Percentiles rank a stretch among this genome's conserved stretches.
Evolutionary conservation across 768 basidiomycete genomes (phyloP).

Genomic region (Podaxis mareebaensis): DNA sequence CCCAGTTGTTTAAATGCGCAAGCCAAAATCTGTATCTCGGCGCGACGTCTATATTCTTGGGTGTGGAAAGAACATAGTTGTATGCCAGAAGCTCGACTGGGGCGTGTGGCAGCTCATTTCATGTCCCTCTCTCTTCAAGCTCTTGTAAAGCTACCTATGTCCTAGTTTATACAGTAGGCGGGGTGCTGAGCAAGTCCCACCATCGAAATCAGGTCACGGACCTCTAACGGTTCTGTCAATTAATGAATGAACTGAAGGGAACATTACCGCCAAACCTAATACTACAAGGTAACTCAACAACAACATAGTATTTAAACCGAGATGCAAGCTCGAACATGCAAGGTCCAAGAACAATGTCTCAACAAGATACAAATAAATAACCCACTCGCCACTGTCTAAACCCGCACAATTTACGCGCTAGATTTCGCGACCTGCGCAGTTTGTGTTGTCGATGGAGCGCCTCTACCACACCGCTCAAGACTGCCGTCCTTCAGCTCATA

Average conservation of each 20-base stretch:
- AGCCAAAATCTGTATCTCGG: background rate
- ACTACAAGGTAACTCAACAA: background rate
- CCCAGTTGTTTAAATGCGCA: background rate
- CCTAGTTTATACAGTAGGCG: too few relatives aligned
- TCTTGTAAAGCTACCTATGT: too few relatives aligned
- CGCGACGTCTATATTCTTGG: background rate
- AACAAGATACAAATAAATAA: background rate
- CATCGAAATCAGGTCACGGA: too few relatives aligned
- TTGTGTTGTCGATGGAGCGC: conserved; percentile 19
- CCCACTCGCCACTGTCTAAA: background rate
- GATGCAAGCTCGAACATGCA: background rate
- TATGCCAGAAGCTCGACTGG: background rate
- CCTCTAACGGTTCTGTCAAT: too few relatives aligned
- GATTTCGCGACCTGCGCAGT: background rate
- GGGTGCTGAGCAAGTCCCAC: too few relatives aligned
- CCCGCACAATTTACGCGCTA: too few relatives aligned
- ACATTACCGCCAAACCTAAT: background rate
- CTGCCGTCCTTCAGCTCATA: conserved; percentile 76
- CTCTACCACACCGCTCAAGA: conserved; percentile 73
- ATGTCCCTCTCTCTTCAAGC: too few relatives aligned
- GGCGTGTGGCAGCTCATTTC: too few relatives aligned
- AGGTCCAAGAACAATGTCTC: background rate
- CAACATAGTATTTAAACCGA: background rate
- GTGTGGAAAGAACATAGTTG: background rate
- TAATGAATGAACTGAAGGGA: too few relatives aligned